Base-by-base conservation (phyloP, 2,329 filamentous ascomycete species). In the Xylariaceae sp. region DNA sequence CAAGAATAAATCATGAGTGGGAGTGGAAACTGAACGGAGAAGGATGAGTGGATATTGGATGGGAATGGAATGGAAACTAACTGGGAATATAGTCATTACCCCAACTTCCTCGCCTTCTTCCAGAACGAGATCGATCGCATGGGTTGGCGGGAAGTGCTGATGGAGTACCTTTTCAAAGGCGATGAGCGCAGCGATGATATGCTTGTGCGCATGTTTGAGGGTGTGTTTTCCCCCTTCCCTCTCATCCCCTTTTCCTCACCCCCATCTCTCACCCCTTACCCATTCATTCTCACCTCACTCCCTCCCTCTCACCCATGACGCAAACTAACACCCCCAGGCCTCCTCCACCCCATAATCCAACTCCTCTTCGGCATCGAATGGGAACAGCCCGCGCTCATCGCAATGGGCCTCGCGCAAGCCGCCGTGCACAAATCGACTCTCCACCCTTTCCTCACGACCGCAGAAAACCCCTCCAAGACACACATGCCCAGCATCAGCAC, bases 291-390 rank as follows among this genome's bases (percentile, higher is more conserved):
- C n/a, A n/a, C n/a, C n/a, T n/a, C n/a, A n/a, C n/a, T n/a, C n/a
- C n/a, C n/a, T n/a, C n/a, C n/a, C n/a, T n/a, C n/a, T n/a, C n/a
- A n/a, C 53, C 45, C 13, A 8, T 13, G 47, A 50, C 37, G 15
- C 17, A 47, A 47, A 10, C 57, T 17, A 11, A 50, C 18, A 5
- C 18, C 8, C 18, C 11, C 48, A 82, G 86, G 88, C 0, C 81
- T 93, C 63, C 67, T 92, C 1, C 90, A 96, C 69, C 90, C 91
- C 1, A 75, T 94, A 13, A 92, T 96, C 63, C 90, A 96, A 70
- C 80, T 96, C 17, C 89, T 91, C 53, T 96, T 91, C 70, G 92
- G 89, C 3, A 71, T 96, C 42, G 91, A 96, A 71, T 96, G 91
- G 76, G 72, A 81, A 8, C 90, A 96, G 70, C 90, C 90, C 1